Conservation (phyloP, 768 basidiomycete genomes). For the Strobilomyces echinocephalus region DNA sequence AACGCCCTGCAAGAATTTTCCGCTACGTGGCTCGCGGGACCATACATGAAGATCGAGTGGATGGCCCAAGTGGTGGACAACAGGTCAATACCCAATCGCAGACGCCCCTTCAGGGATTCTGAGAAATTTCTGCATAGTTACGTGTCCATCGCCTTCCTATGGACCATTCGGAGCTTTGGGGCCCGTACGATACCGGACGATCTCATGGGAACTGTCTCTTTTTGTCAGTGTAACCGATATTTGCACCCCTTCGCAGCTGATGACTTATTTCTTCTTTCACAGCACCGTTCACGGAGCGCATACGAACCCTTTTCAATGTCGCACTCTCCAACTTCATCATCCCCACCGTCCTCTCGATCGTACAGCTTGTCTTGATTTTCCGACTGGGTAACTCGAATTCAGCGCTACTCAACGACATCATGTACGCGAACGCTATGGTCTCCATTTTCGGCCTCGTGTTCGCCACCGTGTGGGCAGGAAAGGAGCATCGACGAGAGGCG, state of each 20-base stretch:
- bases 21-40: neutral
- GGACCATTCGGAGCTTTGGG: too few species aligned
- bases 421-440: slow-evolving; percentile 3
- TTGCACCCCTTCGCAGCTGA: too few species aligned
- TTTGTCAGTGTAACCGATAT: neutral
- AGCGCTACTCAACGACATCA: neutral
- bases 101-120: too few species aligned
- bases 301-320: slow-evolving; percentile 20
- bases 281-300: too few species aligned
- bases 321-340: slow-evolving; percentile 27
- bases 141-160: neutral
- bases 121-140: neutral
- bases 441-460: slow-evolving; percentile 10
- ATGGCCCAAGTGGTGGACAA: neutral
- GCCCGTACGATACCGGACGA: too few species aligned
- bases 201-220: too few species aligned
- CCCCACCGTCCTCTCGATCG: slow-evolving; percentile 25
- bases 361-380: slow-evolving; percentile 22
- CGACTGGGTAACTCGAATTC: neutral
- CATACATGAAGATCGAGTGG: neutral
- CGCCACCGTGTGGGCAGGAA: slow-evolving; percentile 12
- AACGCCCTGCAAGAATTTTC: too few species aligned
- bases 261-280: too few species aligned
- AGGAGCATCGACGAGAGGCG: slow-evolving; percentile 1
- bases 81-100: neutral